Base-by-base conservation (phyloP, 2,329 filamentous ascomycete genomes). In the Trichoderma sp. region DNA sequence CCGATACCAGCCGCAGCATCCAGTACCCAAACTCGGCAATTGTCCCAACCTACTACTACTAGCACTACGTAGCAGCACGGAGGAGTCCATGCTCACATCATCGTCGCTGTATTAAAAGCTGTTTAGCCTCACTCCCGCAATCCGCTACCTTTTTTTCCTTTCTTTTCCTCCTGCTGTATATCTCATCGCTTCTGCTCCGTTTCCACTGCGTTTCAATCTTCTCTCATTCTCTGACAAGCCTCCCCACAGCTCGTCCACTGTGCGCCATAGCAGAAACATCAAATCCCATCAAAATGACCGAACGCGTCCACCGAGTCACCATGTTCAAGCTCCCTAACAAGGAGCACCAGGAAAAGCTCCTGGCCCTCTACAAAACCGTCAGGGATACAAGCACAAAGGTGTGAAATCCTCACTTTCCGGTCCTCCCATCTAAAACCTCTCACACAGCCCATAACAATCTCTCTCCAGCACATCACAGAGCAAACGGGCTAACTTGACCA, bases 271-370 rank as follows among this genome's bases (percentile, higher is more conserved):
- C 39, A 18, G 39, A 39, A 71, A 16, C 32, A 64, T 5, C 56
- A 16, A 21, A 64, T 5, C 59, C 51, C 24, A 24, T 59, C 71
- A 71, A 63, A 28, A 75, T 85, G 82, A 77, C 80, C 21, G 76
- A 76, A 71, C 80, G 78, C 59, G 77, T 86, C 69, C 80, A 84
- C 74, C 80, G 85, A 65, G 75, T 84, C 43, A 86, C 85, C 71
- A 81, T 86, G 80, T 86, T 86, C 81, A 86, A 86, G 79, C 73
- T 85, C 46, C 81, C 83, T 26, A 79, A 81, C 56, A 74, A 76
- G 68, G 83, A 79, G 55, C 79, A 82, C 71, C 82, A 82, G 74
- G 70, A 80, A 73, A 79, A 77, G 74, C 73, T 86, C 68, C 71
- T 86, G 32, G 80, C 82, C 60, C 79, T 79, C 65, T 86, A 85